A percentile compares a stretch with the other conserved stretches of the same genome.
phyloP scores from a whole-genome alignment of 805 yeast species.

The Yarrowia sp. region DNA sequence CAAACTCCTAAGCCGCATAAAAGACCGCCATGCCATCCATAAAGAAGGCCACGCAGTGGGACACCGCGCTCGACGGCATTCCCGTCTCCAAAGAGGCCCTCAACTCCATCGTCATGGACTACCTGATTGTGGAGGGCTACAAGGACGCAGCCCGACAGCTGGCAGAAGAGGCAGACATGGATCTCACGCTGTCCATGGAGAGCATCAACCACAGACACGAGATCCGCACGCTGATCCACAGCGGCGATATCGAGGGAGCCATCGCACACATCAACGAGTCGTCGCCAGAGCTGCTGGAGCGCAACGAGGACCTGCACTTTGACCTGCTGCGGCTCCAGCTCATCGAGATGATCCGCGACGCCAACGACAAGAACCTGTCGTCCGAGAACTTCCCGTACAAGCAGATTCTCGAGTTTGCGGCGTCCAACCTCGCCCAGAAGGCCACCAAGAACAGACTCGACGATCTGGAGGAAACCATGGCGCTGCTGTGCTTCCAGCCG shows the following conservation, averaged over 20 bases:
- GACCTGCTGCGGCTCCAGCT: conserved; percentile 67
- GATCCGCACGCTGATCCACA: conserved; percentile 53
- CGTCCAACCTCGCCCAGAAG: conserved; percentile 51
- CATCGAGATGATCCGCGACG: conserved; percentile 72
- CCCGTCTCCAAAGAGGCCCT: conserved; percentile 37
- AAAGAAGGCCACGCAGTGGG: conserved; percentile 36
- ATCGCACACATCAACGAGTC: conserved; percentile 55
- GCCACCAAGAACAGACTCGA: conserved; percentile 56
- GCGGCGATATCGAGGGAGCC: conserved; percentile 61
- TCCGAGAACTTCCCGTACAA: conserved; percentile 27
- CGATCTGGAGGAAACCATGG: conserved; percentile 81
- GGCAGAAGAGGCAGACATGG: conserved; percentile 50
- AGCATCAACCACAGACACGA: conserved; percentile 53
- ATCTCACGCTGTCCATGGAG: conserved; percentile 44
- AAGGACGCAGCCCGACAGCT: conserved; percentile 62
- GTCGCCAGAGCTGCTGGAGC: conserved; percentile 65
- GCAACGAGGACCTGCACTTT: conserved; percentile 65
- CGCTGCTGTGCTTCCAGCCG: conserved; percentile 57
- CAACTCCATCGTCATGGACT: conserved; percentile 62
- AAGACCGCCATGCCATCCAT: conserved; percentile 5
- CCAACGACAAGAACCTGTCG: conserved; percentile 30
- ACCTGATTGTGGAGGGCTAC: conserved; percentile 75
- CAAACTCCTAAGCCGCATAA: neutral
- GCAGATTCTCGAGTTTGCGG: conserved; percentile 40
- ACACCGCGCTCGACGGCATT: conserved; percentile 33